phyloP scores from a whole-genome alignment of 108 stramenopile species.

The Cylindrotheca fusiformis region DNA sequence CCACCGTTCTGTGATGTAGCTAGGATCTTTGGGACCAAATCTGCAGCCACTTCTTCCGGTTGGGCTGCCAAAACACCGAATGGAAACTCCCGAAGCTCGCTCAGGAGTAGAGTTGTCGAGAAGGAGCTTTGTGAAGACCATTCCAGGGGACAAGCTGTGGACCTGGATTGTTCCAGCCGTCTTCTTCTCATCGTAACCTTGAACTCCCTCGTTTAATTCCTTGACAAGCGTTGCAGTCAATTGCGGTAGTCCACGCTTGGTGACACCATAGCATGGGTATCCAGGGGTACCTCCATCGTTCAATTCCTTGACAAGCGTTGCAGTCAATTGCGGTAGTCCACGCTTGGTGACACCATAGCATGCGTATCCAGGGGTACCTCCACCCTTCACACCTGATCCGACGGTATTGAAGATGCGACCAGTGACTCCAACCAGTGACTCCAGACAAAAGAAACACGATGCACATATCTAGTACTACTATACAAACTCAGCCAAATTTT shows the following conservation, averaged over 20 bases:
- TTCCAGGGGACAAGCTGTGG: slow-evolving; percentile 85
- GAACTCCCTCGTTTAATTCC: slow-evolving; percentile 85
- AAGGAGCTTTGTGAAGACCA: slow-evolving; percentile 90
- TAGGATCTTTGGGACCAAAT: slow-evolving; percentile 89
- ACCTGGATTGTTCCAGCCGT: slow-evolving; percentile 79
- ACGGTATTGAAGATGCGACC: slow-evolving; percentile 92
- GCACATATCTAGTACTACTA: no score
- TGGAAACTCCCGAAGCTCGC: slow-evolving; percentile 89
- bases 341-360: slow-evolving; percentile 91
- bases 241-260: slow-evolving; percentile 90
- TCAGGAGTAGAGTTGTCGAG: slow-evolving; percentile 91
- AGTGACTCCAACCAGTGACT: slow-evolving; percentile 60
- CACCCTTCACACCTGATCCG: slow-evolving; percentile 87
- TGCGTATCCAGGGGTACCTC: slow-evolving; percentile 91
- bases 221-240: slow-evolving; percentile 80
- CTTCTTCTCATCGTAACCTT: slow-evolving; percentile 76
- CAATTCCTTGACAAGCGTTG: slow-evolving; percentile 77
- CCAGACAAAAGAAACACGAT: no score
- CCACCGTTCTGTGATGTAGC: slow-evolving; percentile 56
- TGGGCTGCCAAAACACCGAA: slow-evolving; percentile 90
- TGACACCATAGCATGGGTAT: slow-evolving; percentile 89
- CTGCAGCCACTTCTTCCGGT: slow-evolving; percentile 88
- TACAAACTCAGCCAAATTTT: no score
- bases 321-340: slow-evolving; percentile 86
- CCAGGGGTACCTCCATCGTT: slow-evolving; percentile 89